Evolutionary conservation across 2,329 filamentous ascomycete genomes (phyloP).

Genomic region (Neofusicoccum umdonicola): DNA sequence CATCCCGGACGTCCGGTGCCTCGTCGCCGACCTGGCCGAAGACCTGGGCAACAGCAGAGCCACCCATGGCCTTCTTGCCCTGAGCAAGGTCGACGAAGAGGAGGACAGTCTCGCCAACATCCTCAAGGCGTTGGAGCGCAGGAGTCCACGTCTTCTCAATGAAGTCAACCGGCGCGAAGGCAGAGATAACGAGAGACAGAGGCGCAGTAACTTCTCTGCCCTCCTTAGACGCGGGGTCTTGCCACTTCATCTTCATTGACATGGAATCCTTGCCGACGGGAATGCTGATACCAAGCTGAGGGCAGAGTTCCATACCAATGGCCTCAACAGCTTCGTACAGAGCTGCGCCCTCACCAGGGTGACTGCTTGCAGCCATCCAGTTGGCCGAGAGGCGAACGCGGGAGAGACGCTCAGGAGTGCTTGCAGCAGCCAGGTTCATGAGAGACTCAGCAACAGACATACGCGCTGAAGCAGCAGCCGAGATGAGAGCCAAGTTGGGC

Average conservation of each 20-base stretch:
- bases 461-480: slow-evolving; percentile 81
- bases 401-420: slow-evolving; percentile 68
- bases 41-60: slow-evolving; percentile 86
- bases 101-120: slow-evolving; percentile 83
- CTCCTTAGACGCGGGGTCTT: slow-evolving; percentile 63
- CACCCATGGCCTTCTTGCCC: slow-evolving; percentile 78
- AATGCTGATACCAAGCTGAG: slow-evolving; percentile 84
- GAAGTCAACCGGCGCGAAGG: slow-evolving; percentile 81
- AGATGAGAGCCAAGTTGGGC: slow-evolving; percentile 84
- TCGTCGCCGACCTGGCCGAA: slow-evolving; percentile 83
- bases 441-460: slow-evolving; percentile 96
- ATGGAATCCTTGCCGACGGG: slow-evolving; percentile 98
- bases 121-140: slow-evolving; percentile 75
- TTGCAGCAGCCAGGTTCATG: slow-evolving; percentile 85
- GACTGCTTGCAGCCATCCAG: slow-evolving; percentile 97
- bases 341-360: slow-evolving; percentile 86
- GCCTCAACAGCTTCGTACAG: slow-evolving; percentile 92
- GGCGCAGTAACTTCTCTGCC: slow-evolving; percentile 87
- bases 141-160: slow-evolving; percentile 91
- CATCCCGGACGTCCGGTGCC: slow-evolving; percentile 76
- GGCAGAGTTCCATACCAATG: slow-evolving; percentile 89
- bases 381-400: slow-evolving; percentile 90
- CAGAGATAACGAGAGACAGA: slow-evolving; percentile 85
- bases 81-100: slow-evolving; percentile 88
- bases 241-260: slow-evolving; percentile 98